Conservation (phyloP, 305 asterid genomes). For the Petunia hybrid region DNA sequence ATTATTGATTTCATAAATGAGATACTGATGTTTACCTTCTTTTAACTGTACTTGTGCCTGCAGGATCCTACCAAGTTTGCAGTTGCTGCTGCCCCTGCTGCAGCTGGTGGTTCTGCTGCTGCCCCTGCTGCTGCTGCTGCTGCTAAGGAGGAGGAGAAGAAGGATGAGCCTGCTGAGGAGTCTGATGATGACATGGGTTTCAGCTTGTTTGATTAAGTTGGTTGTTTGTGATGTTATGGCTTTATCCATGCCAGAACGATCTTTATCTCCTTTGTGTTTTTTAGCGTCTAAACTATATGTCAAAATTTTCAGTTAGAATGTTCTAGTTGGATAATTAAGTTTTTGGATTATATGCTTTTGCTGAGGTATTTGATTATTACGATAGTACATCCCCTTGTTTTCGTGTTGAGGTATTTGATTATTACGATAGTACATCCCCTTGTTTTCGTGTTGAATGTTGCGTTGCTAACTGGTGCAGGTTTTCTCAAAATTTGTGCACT, state of each 20-base stretch:
- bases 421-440: neutral
- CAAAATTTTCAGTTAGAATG: neutral
- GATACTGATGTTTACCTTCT: neutral
- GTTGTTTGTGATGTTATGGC: neutral
- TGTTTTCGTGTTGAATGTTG: too few relatives aligned
- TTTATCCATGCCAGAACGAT: neutral
- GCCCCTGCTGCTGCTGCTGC: constrained; percentile 63
- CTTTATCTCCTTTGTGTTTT: neutral
- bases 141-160: constrained; percentile 61
- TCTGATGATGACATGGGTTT: constrained; percentile 80
- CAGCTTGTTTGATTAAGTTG: constrained; percentile 64
- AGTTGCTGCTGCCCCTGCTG: constrained; percentile 61
- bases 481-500: too few relatives aligned
- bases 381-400: neutral
- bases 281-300: neutral
- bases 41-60: neutral
- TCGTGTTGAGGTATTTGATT: neutral
- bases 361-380: neutral
- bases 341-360: neutral
- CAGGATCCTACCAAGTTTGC: constrained; percentile 91
- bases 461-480: too few relatives aligned
- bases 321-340: neutral
- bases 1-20: neutral
- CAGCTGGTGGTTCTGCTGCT: constrained; percentile 50
- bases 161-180: constrained; percentile 73